Percentiles rank a stretch among this genome's conserved stretches.
Evolutionary conservation across 148 eudicot genomes (phyloP).

Genomic region (Hydrangea macrophylla): DNA sequence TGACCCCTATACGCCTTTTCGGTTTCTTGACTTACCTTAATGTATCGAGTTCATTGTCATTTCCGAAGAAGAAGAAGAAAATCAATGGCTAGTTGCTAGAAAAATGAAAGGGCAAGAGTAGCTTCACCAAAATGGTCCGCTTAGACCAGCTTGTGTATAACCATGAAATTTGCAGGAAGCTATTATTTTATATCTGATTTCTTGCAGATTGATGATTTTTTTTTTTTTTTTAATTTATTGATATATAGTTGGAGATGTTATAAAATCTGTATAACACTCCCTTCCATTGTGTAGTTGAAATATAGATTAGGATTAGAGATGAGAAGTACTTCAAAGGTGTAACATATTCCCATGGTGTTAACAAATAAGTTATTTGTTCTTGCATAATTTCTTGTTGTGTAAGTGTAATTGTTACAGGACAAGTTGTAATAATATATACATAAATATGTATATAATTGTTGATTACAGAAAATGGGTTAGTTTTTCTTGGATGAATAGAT

Average conservation of each 20-base stretch:
- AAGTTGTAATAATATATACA: too few relatives aligned
- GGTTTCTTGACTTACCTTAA: not conserved
- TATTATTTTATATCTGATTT: not conserved
- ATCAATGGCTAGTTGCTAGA: not conserved
- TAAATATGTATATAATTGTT: too few relatives aligned
- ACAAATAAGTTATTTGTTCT: not conserved
- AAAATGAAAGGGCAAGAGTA: not conserved
- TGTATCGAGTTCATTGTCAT: not conserved
- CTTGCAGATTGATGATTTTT: not conserved
- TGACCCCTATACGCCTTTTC: too few relatives aligned
- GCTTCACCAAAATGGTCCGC: not conserved
- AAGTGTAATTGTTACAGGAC: not conserved
- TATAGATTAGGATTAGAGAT: not conserved
- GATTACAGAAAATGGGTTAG: too few relatives aligned
- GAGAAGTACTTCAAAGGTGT: not conserved
- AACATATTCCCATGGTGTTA: not conserved
- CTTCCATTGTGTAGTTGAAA: conserved; percentile 16
- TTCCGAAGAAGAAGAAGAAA: not conserved
- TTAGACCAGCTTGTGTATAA: not conserved
- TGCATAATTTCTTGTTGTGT: not conserved
- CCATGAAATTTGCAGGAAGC: not conserved
- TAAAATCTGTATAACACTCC: conserved; percentile 18
- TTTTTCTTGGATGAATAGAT: too few relatives aligned
- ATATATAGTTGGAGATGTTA: conserved; percentile 9
- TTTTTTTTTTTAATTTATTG: not conserved